Evolutionary conservation across 164 flowering plant species (phyloP), one percentile per base, ranked within the genome.

Genomic region (Macadamia integrifolia): DNA sequence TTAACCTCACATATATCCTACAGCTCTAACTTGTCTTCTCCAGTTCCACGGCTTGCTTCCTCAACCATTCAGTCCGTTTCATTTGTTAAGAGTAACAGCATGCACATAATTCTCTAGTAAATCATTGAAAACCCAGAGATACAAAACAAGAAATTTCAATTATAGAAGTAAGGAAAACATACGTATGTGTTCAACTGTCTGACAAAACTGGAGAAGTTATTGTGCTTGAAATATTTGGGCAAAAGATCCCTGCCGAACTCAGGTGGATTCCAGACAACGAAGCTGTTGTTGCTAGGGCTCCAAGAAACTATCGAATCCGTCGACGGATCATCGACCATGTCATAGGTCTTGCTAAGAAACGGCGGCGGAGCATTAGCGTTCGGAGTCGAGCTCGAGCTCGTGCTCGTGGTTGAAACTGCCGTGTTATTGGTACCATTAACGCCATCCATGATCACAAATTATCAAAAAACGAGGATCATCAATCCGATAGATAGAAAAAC

Each of bases 161-260:
- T 35, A 35, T 35, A 35, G 40, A 35, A 35, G 40, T 35, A 2
- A 35, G 18, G 13, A 46, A 28, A 3, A 1, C 82, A 49, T 83
- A 87, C 91, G 60, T 87, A 87, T 5, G 91, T 87, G 61, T 87
- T 87, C 10, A 87, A 73, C 78, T 87, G 91, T 50, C 91, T 76
- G 62, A 87, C 91, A 53, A 87, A 87, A 81, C 87, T 82, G 65
- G 91, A 83, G 78, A 87, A 85, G 68, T 87, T 87, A 55, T 84
- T 87, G 70, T 87, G 91, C 85, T 87, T 87, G 75, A 87, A 87
- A 69, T 85, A 82, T 78, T 84, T 85, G 29, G 89, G 92, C 65
- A 87, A 64, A 6, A 87, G 81, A 53, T 81, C 87, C 46, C 80
- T 72, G 2, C 81, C 84, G 52, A 87, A 85, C 79, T 84, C 88